Evolutionary conservation across 2,329 filamentous ascomycete genomes (phyloP), one percentile per base, ranked within the genome.

Genomic region (Ascochyta koolunga): DNA sequence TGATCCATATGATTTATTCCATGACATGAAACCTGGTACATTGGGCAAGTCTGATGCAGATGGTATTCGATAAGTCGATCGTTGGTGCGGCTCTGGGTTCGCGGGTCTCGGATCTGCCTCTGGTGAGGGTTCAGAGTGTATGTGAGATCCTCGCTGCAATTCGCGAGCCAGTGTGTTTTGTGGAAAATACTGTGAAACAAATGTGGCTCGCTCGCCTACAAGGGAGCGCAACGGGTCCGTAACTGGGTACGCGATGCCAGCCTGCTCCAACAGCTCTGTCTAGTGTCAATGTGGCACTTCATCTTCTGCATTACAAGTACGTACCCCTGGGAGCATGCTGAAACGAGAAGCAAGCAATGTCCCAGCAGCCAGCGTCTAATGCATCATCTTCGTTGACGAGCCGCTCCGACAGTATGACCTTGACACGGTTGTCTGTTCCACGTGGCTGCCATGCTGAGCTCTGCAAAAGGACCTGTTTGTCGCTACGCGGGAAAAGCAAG

Each of bases 291-390:
- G 32, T 29, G 1, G 9, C 11, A 1, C 15, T 4, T n/a, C 4
- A 5, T 18, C 18, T 24, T 38, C 11, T 15, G 5, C 15, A 22
- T 32, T 7, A 45, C 21, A 35, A 33, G 16, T 0, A 75, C 80
- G 61, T 77, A 93, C 91, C 82, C 49, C 89, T 76, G 1, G 91
- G 91, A 29, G 89, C 91, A 78, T 95, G 90, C 67, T 95, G 90
- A 65, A 96, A 96, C 1, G 91, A 88, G 73, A 96, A 95, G 13
- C 84, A 83, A 21, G 92, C 83, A 38, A 91, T 75, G 65, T 93
- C 90, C 67, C 88, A 89, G 58, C 89, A 78, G 35, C 90, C 86
- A 60, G 89, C 85, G 8, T 67, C 61, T 1, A 62, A 21, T 7
- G 65, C 22, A 22, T 27, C 42, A 2, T 47, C 33, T 19, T 42